phyloP scores from a whole-genome alignment of 2,329 filamentous ascomycete genomes.

The Arthroderma uncinatum region DNA sequence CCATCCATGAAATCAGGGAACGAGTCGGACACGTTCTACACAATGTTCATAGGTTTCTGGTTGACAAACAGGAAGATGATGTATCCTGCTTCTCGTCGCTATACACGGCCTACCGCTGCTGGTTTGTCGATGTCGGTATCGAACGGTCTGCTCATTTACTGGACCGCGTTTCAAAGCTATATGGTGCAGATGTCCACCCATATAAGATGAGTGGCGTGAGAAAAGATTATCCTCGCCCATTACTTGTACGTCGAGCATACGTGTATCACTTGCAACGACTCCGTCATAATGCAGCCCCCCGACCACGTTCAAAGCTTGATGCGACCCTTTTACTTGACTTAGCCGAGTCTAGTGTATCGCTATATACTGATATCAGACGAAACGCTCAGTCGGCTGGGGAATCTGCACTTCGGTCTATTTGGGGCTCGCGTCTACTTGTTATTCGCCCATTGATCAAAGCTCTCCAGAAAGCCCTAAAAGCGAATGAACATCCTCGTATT shows the following conservation, averaged over 20 bases:
- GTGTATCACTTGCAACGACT: constrained; percentile 91
- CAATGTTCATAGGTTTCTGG: constrained; percentile 72
- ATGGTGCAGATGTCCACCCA: constrained; percentile 74
- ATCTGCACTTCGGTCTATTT: constrained; percentile 81
- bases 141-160: constrained; percentile 89
- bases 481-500: constrained; percentile 77
- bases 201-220: constrained; percentile 91
- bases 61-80: constrained; percentile 79
- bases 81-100: constrained; percentile 88
- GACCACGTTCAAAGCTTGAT: constrained; percentile 83
- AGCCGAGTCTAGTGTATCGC: constrained; percentile 75
- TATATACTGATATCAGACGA: constrained; percentile 90
- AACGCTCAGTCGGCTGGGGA: constrained; percentile 87
- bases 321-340: constrained; percentile 74
- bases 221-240: constrained; percentile 81
- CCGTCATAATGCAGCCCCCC: constrained; percentile 80
- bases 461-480: constrained; percentile 65
- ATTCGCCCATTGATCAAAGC: constrained; percentile 76
- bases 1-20: constrained; percentile 71
- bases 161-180: constrained; percentile 72
- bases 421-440: constrained; percentile 76
- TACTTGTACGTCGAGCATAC: constrained; percentile 86
- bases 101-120: constrained; percentile 84
- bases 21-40: constrained; percentile 71
- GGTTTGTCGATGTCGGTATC: constrained; percentile 96